Evolutionary conservation across 371 early-diverging fungal species (phyloP).

Genomic region (Mucor irregularis): DNA sequence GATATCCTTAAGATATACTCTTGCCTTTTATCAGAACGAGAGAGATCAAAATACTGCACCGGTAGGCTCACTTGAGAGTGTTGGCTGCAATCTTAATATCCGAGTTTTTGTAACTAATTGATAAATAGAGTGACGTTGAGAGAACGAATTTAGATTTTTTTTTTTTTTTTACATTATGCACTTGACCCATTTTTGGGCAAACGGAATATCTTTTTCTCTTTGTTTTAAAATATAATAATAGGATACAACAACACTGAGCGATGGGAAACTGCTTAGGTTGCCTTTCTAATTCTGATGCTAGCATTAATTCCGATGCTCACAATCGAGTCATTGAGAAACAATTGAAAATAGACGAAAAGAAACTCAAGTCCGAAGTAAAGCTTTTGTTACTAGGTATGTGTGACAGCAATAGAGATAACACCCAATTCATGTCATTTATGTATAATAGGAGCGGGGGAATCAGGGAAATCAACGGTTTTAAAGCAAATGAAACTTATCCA

Average conservation of each 20-base stretch:
- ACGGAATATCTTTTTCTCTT: neutral
- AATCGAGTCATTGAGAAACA: conserved; percentile 81
- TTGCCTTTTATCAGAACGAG: no score
- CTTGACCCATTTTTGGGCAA: no score
- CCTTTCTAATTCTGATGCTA: neutral
- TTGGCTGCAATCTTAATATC: no score
- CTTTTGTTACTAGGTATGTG: conserved; percentile 74
- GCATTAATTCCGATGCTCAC: conserved; percentile 5
- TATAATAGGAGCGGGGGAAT: conserved; percentile 85
- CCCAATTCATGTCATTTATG: no score
- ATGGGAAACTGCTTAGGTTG: conserved; percentile 29
- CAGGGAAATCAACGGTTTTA: conserved; percentile 89
- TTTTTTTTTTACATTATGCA: neutral
- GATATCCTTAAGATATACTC: no score
- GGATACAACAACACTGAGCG: neutral
- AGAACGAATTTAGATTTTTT: neutral
- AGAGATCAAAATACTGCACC: no score
- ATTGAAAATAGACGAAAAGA: conserved; percentile 74
- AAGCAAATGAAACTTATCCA: conserved; percentile 95
- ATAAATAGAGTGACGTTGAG: no score
- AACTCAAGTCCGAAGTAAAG: conserved; percentile 79
- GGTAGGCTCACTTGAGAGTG: no score
- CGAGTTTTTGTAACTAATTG: no score
- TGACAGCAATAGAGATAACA: neutral
- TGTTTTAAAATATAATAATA: neutral